Evolutionary conservation across 495 filamentous ascomycete genomes (phyloP), one percentile per base, ranked within the genome.

Genomic region (Jackrogersella multiformis): DNA sequence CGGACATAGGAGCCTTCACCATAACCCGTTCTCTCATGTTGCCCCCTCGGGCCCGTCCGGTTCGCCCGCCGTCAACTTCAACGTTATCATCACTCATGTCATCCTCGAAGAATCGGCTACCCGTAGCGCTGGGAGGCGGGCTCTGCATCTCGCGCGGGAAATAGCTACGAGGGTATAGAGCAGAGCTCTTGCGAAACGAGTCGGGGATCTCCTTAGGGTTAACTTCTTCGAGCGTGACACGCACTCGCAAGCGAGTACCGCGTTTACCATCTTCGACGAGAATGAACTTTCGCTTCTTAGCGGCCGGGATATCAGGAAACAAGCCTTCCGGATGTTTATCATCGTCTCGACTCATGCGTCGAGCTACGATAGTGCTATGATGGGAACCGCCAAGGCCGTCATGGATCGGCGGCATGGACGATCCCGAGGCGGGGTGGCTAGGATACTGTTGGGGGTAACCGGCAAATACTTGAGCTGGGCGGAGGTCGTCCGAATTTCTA

Each of bases 131-230:
- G 4, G 87, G 88, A 1, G 90, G 89, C 6, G 92, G 90, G 51
- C 86, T 88, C 63, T 90, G 90, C 90, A 95, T 94, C 76, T 96
- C 89, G 35, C 90, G 87, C 0, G 93, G 91, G 70, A 92, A 96
- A 77, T 92, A 98, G 15, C 90, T 91, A 18, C 94, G 89, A 4
- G 93, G 94, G 66, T 89, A 99, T 4, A 99, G 93, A 13, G 91
- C 90, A 67, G 93, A 95, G 54, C 83, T 84, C 74, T 90, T 90
- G 62, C 94, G 92, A 76, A 96, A 97, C 13, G 91, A 94, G 77
- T 98, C 95, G 0, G 93, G 94, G 63, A 97, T 93, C 75, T 97
- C 94, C 65, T 92, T 87, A 78, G 95, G 94, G 62, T 97, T 89
- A 54, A 97, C 92, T 15, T 87, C 85, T 59, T 97, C 92, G 21